A percentile compares a stretch with the other conserved stretches of the same genome.
Conservation (phyloP, 2,329 filamentous ascomycete species). For the Claviceps maximensis region DNA sequence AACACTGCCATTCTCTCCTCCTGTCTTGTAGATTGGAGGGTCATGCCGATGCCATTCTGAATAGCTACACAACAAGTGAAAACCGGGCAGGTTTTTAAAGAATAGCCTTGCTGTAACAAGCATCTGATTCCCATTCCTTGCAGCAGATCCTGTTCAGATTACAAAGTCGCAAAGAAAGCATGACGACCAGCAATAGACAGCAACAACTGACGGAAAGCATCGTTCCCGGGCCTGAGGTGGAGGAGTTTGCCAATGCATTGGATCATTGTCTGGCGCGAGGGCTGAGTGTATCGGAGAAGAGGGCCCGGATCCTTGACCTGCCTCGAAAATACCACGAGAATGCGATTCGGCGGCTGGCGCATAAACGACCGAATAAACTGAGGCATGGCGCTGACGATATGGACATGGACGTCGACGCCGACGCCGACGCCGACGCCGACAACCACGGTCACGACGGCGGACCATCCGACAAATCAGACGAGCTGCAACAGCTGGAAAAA, state of each 20-base stretch:
- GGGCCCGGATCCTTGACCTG: conserved; percentile 54
- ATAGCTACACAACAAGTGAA: conserved; percentile 3
- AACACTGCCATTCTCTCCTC: not conserved
- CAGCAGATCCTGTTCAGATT: not conserved
- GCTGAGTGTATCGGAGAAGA: conserved; percentile 38
- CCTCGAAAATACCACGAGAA: conserved; percentile 43
- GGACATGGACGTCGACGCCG: conserved; percentile 44
- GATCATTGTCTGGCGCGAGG: conserved; percentile 54
- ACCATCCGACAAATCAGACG: conserved; percentile 8
- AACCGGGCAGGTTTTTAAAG: too few relatives aligned
- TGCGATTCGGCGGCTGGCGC: conserved; percentile 24
- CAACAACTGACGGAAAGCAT: conserved; percentile 23
- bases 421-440: conserved; percentile 44
- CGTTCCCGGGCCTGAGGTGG: conserved; percentile 66
- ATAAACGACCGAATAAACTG: conserved; percentile 15
- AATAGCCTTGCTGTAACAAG: too few relatives aligned
- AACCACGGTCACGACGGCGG: conserved; percentile 16
- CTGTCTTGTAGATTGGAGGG: not conserved
- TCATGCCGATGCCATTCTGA: conserved; percentile 5
- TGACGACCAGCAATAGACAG: conserved; percentile 1
- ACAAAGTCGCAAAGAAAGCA: not conserved
- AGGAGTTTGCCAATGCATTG: conserved; percentile 70
- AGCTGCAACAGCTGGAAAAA: conserved; percentile 49
- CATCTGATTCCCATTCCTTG: too few relatives aligned
- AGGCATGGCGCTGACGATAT: conserved; percentile 29